Conservation (phyloP, 2,329 filamentous ascomycete genomes). For the Phyllosticta citriasiana region DNA sequence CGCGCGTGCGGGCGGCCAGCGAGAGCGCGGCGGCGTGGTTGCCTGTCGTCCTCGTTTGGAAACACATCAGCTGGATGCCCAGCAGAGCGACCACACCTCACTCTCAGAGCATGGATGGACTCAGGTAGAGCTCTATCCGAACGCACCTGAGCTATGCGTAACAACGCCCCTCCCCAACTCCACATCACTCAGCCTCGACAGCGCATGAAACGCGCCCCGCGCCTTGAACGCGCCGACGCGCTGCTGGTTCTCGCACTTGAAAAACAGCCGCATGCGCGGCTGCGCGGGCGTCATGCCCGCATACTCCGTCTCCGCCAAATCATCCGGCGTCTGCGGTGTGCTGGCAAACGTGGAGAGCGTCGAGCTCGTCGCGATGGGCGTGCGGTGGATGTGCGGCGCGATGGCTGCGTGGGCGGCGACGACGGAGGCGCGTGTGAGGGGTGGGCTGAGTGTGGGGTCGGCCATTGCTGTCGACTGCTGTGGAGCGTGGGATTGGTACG, state of each 20-base stretch:
- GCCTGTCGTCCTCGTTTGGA: constrained; percentile 40
- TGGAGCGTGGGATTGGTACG: too few species aligned
- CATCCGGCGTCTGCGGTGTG: constrained; percentile 48
- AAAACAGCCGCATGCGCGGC: constrained; percentile 66
- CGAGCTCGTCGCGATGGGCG: constrained; percentile 69
- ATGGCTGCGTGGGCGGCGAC: constrained; percentile 63
- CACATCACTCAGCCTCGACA: constrained; percentile 58
- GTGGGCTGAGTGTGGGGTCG: constrained; percentile 38
- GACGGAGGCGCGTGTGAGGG: constrained; percentile 65
- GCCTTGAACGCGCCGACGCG: constrained; percentile 88
- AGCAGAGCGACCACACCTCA: too few species aligned
- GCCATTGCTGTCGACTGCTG: constrained; percentile 27
- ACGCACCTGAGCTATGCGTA: constrained; percentile 75
- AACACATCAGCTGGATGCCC: not conserved
- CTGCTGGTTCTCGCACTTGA: constrained; percentile 95
- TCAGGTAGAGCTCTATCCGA: too few species aligned
- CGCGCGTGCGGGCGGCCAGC: constrained; percentile 65
- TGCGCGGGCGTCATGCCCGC: constrained; percentile 47
- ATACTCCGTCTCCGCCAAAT: constrained; percentile 48
- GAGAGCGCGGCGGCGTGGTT: constrained; percentile 93
- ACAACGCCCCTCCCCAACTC: constrained; percentile 62
- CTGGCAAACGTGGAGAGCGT: constrained; percentile 69
- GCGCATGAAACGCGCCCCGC: constrained; percentile 79
- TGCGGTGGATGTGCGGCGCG: constrained; percentile 65
- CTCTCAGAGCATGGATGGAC: not conserved